Base-by-base conservation (phyloP, 495 filamentous ascomycete species). In the Hypomontagnella submonticulosa region DNA sequence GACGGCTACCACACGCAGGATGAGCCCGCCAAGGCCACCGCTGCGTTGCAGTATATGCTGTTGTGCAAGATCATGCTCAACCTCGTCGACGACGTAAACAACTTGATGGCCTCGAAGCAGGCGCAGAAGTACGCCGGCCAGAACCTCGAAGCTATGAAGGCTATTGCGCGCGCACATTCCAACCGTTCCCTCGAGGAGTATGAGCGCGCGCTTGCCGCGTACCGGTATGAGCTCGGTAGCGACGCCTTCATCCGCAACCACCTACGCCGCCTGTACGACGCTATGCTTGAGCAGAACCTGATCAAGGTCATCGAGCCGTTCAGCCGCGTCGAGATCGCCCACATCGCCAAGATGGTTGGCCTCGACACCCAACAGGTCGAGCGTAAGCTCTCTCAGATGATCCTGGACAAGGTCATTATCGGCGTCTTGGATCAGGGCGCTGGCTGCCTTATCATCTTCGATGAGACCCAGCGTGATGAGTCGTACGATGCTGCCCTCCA, bases 51-150 rank as follows among this genome's bases (percentile, higher is more conserved):
- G 79, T 99, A 99, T 84, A 98, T 99, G 96, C 84, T 99, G 33
- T 87, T 99, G 27, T 98, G 95, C 85, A 97, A 98, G 83, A 96
- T 99, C 81, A 98, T 99, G 95, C 83, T 97, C 63, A 99, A 99
- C 80, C 80, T 94, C 32, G 92, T 87, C 64, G 93, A 97, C 81
- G 95, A 99, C 79, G 94, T 99, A 73, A 93, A 92, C 78, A 84
- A 87, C 71, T 83, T 99, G 53, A 90, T 98, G 86, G 87, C 89
- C 12, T 93, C 90, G 43, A 99, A 99, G 83, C 92, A 96, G 75
- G 95, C 95, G 30, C 85, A 93, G 70, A 95, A 96, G 79, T 97
- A 98, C 76, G 93, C 94, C 19, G 93, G 93, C 54, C 88, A 91
- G 77, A 92, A 91, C 63, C 86, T 99, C 62, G 95, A 99, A 77